Conservation (phyloP, 306 rosid species). For the Acacia melanoxylon region DNA sequence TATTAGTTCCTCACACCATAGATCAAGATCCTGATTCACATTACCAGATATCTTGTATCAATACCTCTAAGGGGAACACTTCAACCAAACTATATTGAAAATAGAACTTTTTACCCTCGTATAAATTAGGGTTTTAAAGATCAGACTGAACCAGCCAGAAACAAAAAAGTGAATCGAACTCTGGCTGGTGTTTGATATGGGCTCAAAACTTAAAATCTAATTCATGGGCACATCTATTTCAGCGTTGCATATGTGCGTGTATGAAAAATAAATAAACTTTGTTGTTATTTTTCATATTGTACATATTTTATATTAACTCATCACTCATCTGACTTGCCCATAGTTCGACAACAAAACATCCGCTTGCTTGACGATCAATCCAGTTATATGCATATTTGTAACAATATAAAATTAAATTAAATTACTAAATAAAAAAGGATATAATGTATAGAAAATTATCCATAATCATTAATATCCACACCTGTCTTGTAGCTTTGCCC, state of each 20-base stretch:
- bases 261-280: neutral
- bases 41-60: slow-evolving; percentile 16
- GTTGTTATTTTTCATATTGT: neutral
- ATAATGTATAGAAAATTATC: neutral
- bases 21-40: slow-evolving; percentile 73
- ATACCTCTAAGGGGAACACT: neutral
- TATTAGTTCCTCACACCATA: slow-evolving; percentile 75
- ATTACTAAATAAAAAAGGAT: neutral
- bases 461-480: slow-evolving; percentile 22
- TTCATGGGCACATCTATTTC: neutral
- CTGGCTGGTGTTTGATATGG: neutral
- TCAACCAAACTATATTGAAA: neutral
- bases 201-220: neutral
- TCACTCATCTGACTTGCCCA: neutral
- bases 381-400: neutral
- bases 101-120: neutral
- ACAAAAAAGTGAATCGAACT: neutral
- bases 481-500: slow-evolving; percentile 80
- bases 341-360: neutral
- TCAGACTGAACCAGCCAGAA: neutral
- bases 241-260: neutral
- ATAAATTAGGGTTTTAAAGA: neutral
- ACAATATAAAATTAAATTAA: neutral
- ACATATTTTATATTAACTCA: neutral
- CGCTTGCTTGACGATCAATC: neutral